Evolutionary conservation across 208 protist species (phyloP), one percentile per base, ranked within the genome.

Genomic region (Kentomonas sorsogonicus): DNA sequence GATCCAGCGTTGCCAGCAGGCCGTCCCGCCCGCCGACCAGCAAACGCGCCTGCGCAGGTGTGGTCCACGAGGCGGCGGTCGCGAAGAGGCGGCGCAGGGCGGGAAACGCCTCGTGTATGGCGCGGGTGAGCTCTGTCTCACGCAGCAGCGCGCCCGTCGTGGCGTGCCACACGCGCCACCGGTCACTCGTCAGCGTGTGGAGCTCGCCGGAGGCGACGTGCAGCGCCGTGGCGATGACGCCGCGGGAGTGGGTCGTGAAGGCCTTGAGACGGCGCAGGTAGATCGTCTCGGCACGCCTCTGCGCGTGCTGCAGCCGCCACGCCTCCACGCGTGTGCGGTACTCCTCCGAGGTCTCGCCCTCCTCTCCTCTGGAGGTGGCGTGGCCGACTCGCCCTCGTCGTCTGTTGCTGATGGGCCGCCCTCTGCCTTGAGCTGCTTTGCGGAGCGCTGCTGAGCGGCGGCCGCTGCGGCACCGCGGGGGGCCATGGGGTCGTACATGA

Each of bases 181-280:
- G 60, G 34, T 77, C 64, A 15, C 67, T 68, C 56, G 74, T 81
- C 68, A 93, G 83, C 30, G 74, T 89, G 69, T 93, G 77, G 44
- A 90, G 51, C 60, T 76, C 65, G 13, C 23, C 52, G 22, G 39
- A 58, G 18, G 57, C 59, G 7, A 51, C 39, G 52, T 85, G 27
- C 20, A 86, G 48, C 18, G 69, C 46, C 5, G 84, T 48, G 27
- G 56, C 69, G 23, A 83, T 65, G 43, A 86, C 62, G 25, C 75
- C 70, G 20, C 67, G 40, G 29, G 62, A 50, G 67, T 86, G 77
- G 3, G 84, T 74, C 7, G 70, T 70, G 54, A 52, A 27, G 7
- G 69, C 74, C 26, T 59, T 46, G 16, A 81, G 74, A 9, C 74
- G 72, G 16, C 65, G 54, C n/a, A 62, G 55, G 10, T 44, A 45